Conservation (phyloP, 768 basidiomycete species). For the Boletus sensibilis region DNA sequence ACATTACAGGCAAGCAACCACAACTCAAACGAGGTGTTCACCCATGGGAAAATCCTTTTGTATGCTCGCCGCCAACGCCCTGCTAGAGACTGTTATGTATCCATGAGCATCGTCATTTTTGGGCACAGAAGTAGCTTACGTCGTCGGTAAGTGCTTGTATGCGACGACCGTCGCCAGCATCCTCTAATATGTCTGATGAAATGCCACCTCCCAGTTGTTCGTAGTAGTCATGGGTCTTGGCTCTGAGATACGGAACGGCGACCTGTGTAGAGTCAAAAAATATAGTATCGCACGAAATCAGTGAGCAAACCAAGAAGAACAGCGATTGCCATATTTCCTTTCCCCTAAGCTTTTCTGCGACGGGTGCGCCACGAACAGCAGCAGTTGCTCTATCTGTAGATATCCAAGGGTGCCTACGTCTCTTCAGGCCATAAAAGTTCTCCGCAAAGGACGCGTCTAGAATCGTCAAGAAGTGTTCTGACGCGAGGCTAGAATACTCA, state of each 20-base stretch:
- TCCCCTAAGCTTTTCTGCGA: constrained; percentile 62
- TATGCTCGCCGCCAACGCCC: constrained; percentile 59
- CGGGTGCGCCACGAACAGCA: constrained; percentile 64
- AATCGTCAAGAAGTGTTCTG: constrained; percentile 4
- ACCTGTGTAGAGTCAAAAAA: constrained; percentile 42
- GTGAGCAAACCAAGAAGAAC: constrained; percentile 67
- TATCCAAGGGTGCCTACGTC: constrained; percentile 69
- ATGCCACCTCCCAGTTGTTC: constrained; percentile 86
- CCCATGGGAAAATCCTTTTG: constrained; percentile 78
- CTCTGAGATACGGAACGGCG: constrained; percentile 83
- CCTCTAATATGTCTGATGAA: constrained; percentile 62
- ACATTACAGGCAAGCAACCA: constrained; percentile 84
- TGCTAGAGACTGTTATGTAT: constrained; percentile 43
- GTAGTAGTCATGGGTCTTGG: constrained; percentile 87
- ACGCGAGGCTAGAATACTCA: constrained; percentile 36
- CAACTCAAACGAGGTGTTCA: constrained; percentile 74
- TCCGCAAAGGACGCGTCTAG: constrained; percentile 92
- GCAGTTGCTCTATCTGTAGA: constrained; percentile 64
- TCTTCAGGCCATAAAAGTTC: constrained; percentile 92
- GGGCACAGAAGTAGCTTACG: constrained; percentile 36
- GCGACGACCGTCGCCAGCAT: constrained; percentile 45
- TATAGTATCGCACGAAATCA: neutral
- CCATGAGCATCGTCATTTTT: constrained; percentile 2
- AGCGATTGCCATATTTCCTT: constrained; percentile 76
- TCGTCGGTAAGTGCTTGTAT: constrained; percentile 49